A percentile compares a stretch with the other conserved stretches of the same genome.
Conservation (phyloP, 1,139 yeast species). For the Pneumocystis jirovecii region DNA sequence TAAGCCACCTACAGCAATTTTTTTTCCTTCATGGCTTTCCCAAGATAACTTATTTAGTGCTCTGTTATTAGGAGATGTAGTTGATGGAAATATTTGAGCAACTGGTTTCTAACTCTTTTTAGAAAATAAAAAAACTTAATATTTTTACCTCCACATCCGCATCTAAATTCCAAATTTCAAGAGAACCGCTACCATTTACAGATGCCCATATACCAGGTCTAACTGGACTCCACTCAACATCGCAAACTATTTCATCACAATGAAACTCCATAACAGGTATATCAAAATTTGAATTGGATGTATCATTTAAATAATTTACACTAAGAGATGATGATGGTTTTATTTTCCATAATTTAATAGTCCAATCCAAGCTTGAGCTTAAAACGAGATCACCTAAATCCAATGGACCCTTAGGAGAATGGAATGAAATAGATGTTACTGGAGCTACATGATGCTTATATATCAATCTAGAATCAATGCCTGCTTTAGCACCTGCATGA, state of each 20-base stretch:
- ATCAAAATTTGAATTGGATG: conserved; percentile 4
- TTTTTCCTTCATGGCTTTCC: conserved; percentile 19
- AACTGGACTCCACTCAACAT: conserved; percentile 32
- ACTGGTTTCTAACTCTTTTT: conserved; percentile 6
- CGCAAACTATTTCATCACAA: conserved; percentile 31
- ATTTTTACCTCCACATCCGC: conserved; percentile 23
- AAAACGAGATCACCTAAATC: conserved; percentile 25
- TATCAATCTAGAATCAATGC: conserved; percentile 21
- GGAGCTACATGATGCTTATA: conserved; percentile 28
- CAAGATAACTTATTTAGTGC: conserved; percentile 21
- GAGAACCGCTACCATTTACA: conserved; percentile 32
- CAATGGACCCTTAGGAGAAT: conserved; percentile 20
- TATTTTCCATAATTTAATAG: conserved; percentile 28
- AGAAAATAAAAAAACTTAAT: neutral
- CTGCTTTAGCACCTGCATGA: conserved; percentile 24
- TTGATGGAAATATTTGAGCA: conserved; percentile 8
- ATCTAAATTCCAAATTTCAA: conserved; percentile 45
- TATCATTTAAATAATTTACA: neutral
- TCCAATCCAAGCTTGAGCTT: conserved; percentile 31
- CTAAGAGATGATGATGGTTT: conserved; percentile 9
- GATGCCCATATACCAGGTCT: conserved; percentile 34
- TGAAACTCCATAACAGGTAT: conserved; percentile 21
- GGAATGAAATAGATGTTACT: conserved; percentile 25
- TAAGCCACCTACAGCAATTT: conserved; percentile 27
- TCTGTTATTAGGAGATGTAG: conserved; percentile 11